These are phyloP conservation scores for Irpex sp. DNA, from an alignment of 1,284 basidiomycete genomes.

Conservation along the genomic window DNA sequence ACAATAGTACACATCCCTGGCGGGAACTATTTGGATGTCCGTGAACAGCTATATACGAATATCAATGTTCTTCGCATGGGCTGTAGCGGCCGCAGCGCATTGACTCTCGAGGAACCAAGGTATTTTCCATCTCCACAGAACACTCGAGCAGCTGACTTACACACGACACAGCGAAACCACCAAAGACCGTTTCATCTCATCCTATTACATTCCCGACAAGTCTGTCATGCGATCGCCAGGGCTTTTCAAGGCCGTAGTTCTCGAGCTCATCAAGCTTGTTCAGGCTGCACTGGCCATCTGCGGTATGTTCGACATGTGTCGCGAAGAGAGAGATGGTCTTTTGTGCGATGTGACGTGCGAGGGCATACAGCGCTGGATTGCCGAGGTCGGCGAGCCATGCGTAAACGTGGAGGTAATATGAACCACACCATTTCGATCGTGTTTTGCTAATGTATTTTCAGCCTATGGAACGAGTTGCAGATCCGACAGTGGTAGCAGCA, in stretches of 20 bases:
- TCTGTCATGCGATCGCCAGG: conserved; percentile 23
- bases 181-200: conserved; percentile 69
- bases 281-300: conserved; percentile 68
- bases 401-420: conserved; percentile 55
- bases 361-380: conserved; percentile 63
- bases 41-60: conserved; percentile 70
- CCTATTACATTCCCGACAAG: conserved; percentile 57
- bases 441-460: conserved; percentile 22
- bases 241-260: conserved; percentile 56
- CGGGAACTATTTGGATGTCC: conserved; percentile 59
- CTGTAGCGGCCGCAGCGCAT: conserved; percentile 67
- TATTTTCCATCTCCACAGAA: conserved; percentile 21
- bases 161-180: conserved; percentile 57
- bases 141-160: neutral
- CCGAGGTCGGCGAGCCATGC: conserved; percentile 57
- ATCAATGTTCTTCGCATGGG: conserved; percentile 78
- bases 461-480: conserved; percentile 68
- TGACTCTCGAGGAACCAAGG: conserved; percentile 75
- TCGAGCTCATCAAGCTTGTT: conserved; percentile 70
- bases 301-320: conserved; percentile 51
- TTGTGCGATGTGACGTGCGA: conserved; percentile 72
- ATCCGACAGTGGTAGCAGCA: conserved; percentile 65
- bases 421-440: neutral
- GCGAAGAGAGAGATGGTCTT: conserved; percentile 53
- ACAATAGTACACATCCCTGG: conserved; percentile 74